Percentiles rank a stretch among this genome's conserved stretches.
phyloP scores from a whole-genome alignment of 306 rosid species.

The Casuarina glauca region DNA sequence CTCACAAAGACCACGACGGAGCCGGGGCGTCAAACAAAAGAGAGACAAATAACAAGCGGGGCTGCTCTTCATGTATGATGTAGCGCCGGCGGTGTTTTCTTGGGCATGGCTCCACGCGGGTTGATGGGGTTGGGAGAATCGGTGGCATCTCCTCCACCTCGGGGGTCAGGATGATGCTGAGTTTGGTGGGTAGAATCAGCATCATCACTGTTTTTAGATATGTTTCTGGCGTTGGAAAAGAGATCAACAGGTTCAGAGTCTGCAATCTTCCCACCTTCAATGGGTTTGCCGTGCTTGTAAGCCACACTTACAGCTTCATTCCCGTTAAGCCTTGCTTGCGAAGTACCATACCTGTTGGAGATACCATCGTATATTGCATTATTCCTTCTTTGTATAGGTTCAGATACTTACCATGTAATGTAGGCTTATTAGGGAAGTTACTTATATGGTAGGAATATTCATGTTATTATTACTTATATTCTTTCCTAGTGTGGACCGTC shows the following conservation, averaged over 20 bases:
- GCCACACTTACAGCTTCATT: constrained; percentile 55
- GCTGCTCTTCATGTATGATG: too few species aligned
- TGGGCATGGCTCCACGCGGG: neutral
- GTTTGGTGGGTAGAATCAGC: constrained; percentile 21
- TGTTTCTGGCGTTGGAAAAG: constrained; percentile 38
- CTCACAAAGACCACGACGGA: too few species aligned
- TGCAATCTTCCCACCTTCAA: constrained; percentile 68
- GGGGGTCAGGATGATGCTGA: constrained; percentile 25
- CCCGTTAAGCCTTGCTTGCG: constrained; percentile 53
- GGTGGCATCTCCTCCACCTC: constrained; percentile 8
- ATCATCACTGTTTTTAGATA: constrained; percentile 17
- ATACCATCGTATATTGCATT: too few species aligned
- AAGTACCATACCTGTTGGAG: constrained; percentile 45
- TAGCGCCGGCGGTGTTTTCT: too few species aligned
- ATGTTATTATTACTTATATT: too few species aligned
- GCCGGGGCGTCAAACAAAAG: too few species aligned
- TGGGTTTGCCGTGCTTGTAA: constrained; percentile 59
- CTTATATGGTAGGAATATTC: too few species aligned
- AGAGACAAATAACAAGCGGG: too few species aligned
- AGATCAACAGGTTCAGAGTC: constrained; percentile 55
- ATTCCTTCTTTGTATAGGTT: too few species aligned
- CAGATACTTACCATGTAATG: too few species aligned
- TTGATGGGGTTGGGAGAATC: constrained; percentile 27
- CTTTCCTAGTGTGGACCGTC: too few species aligned
- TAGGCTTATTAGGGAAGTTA: too few species aligned